Conservation (phyloP, 2,329 filamentous ascomycete genomes). For the Exophiala calicioides region DNA sequence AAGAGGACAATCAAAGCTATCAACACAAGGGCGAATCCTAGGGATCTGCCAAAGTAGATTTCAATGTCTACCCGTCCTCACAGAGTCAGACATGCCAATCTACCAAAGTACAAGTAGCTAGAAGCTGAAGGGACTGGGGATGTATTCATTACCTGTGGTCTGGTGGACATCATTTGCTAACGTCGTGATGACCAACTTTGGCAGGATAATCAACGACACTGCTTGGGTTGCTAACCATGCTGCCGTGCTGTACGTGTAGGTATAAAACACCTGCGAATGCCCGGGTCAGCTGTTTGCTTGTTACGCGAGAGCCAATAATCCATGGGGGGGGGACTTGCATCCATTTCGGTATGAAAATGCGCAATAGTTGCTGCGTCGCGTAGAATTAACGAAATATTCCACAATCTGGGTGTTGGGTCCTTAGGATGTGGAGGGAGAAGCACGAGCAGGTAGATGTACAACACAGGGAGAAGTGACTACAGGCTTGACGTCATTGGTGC, state of each 20-base stretch:
- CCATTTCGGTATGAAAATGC: conserved; percentile 7
- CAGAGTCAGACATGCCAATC: background rate
- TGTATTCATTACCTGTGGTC: conserved; percentile 49
- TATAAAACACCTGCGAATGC: conserved; percentile 46
- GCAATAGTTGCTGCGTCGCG: background rate
- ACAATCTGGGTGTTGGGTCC: too few species aligned
- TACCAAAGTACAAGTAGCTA: background rate
- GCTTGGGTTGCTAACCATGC: conserved; percentile 49
- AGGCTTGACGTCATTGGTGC: too few species aligned
- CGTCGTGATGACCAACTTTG: conserved; percentile 62
- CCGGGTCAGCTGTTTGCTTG: too few species aligned
- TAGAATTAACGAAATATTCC: too few species aligned
- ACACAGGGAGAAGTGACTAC: too few species aligned
- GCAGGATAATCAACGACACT: conserved; percentile 59
- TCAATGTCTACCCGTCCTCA: conserved; percentile 56
- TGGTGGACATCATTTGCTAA: conserved; percentile 59
- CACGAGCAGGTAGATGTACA: too few species aligned
- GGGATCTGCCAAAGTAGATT: conserved; percentile 70
- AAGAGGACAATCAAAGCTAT: conserved; percentile 66
- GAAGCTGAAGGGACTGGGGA: too few species aligned
- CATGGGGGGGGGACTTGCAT: conserved; percentile 13
- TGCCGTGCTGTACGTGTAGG: conserved; percentile 48
- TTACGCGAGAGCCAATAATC: too few species aligned
- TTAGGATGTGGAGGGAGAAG: too few species aligned
- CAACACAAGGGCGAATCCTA: conserved; percentile 67